Base-by-base conservation (phyloP, 1,284 basidiomycete species). In the Trichosporon sp. region DNA sequence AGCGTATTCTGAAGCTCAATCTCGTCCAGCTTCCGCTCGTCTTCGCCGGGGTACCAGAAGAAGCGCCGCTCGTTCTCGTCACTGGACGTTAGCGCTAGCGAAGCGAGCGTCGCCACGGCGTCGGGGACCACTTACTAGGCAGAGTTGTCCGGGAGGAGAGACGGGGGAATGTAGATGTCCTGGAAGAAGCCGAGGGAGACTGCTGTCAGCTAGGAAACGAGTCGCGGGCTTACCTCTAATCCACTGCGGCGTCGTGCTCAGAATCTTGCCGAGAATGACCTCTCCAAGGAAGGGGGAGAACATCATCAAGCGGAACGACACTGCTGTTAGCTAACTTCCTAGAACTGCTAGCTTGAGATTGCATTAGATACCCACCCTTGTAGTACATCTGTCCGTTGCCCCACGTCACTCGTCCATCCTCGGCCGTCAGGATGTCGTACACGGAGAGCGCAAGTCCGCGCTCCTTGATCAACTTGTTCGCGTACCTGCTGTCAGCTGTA, bases 301-400 rank as follows among this genome's bases (percentile, higher is more conserved):
- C 2, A 98, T 90, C 61, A 96, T 90, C 78, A 98, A 84, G 61
- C 96, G 87, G 81, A 98, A 97, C 2, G 91, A 88, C n/a, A 92
- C 95, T 95, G 79, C 7, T 6, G 68, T 77, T 65, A 78, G 76
- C 71, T 68, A 48, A 10, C 12, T 11, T 3, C 12, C 3, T n/a
- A 35, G 21, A 35, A 26, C n/a, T 10, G 2, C 19, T 5, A 10
- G 51, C 51, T 26, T 26, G 26, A 26, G 26, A 26, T 26, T 26
- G 26, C 26, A 26, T 26, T 26, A 26, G 26, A 21, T 1, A 81
- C 88, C 76, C 70, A 94, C 94, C 89, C 87, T 93, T 94, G 82
- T 98, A 95, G 90, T 94, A 98, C 78, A 96, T 86, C 80, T 91
- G 91, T 0, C 96, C 96, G 82, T 99, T 96, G 0, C 96, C 96